Conservation (phyloP, 164 flowering plant genomes). For the Stephania japonica region DNA sequence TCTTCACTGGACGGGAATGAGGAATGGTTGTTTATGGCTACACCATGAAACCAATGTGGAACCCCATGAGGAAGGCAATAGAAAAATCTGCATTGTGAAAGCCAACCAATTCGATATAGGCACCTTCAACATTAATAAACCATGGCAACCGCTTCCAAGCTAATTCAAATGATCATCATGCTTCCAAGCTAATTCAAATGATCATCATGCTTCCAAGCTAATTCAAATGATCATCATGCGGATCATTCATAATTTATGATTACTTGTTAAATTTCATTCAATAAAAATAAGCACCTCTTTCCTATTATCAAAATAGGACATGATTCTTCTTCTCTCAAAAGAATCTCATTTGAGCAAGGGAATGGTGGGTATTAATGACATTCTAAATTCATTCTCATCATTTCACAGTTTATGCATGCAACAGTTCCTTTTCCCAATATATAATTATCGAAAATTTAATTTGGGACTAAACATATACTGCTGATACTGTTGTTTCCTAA, state of each 20-base stretch:
- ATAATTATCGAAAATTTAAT: background rate
- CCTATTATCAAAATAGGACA: slow-evolving; percentile 19
- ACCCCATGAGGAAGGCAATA: slow-evolving; percentile 75
- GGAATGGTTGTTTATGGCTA: slow-evolving; percentile 76
- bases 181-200: slow-evolving; percentile 51
- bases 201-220: slow-evolving; percentile 51
- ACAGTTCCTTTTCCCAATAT: background rate
- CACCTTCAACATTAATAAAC: slow-evolving; percentile 80
- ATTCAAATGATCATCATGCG: slow-evolving; percentile 55
- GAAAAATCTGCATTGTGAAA: slow-evolving; percentile 99
- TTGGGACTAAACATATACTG: background rate
- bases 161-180: slow-evolving; percentile 54
- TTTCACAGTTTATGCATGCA: background rate
- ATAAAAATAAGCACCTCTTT: slow-evolving; percentile 27
- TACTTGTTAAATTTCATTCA: slow-evolving; percentile 26
- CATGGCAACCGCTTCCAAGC: slow-evolving; percentile 71
- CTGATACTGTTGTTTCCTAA: background rate
- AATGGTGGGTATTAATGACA: slow-evolving; percentile 3
- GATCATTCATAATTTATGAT: slow-evolving; percentile 49
- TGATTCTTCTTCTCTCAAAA: slow-evolving; percentile 6
- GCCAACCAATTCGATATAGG: slow-evolving; percentile 99
- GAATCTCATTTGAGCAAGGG: slow-evolving; percentile 1
- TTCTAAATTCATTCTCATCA: background rate
- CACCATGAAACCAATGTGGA: slow-evolving; percentile 87
- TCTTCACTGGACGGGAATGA: slow-evolving; percentile 66